Evolutionary conservation across 2,329 filamentous ascomycete species (phyloP).

Genomic region (Bipolaris oryzae): DNA sequence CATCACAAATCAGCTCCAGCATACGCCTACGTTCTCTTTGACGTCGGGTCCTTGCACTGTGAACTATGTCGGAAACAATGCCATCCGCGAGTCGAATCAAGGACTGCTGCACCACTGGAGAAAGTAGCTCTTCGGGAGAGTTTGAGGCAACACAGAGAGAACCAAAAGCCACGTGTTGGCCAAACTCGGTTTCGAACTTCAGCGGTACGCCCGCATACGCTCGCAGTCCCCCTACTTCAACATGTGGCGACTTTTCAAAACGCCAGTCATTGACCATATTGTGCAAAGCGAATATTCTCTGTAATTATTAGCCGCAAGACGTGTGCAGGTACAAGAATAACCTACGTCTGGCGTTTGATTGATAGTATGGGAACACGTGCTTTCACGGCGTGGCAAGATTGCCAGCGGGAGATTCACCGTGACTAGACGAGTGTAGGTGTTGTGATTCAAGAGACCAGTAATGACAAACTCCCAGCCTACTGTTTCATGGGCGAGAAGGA

Average conservation of each 20-base stretch:
- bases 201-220: conserved; percentile 53
- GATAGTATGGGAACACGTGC: conserved; percentile 54
- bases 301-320: neutral
- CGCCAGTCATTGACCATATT: conserved; percentile 55
- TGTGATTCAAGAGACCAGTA: conserved; percentile 52
- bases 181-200: conserved; percentile 49
- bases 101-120: conserved; percentile 39
- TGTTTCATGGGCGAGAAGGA: conserved; percentile 50
- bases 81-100: conserved; percentile 48
- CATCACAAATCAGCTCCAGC: conserved; percentile 42
- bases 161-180: conserved; percentile 50
- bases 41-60: conserved; percentile 47
- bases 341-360: conserved; percentile 42
- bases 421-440: conserved; percentile 53
- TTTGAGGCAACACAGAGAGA: conserved; percentile 54
- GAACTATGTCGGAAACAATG: conserved; percentile 52
- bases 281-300: conserved; percentile 51
- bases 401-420: conserved; percentile 52
- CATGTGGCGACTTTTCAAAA: conserved; percentile 51
- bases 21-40: conserved; percentile 51
- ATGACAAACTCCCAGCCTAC: conserved; percentile 57
- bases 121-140: conserved; percentile 41
- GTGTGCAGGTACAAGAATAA: conserved; percentile 10
- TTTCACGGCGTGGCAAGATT: conserved; percentile 54
- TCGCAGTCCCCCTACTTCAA: conserved; percentile 49